Conservation (phyloP, 192 early-diverging fungal genomes). For the Umbelopsis ramanniana region DNA sequence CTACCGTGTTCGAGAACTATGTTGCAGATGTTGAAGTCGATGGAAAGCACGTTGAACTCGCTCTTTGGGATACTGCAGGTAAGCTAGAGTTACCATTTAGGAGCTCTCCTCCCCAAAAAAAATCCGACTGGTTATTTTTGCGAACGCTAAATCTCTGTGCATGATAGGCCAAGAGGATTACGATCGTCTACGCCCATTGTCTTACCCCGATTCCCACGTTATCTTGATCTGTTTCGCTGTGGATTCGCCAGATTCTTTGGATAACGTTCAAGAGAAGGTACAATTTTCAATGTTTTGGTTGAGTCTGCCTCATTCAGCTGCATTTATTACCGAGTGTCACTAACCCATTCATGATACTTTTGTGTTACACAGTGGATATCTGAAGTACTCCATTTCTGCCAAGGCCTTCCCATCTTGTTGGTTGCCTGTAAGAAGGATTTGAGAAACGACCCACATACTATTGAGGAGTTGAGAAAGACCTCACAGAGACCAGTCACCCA, state of each 20-base stretch:
- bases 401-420: slow-evolving; percentile 82
- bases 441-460: slow-evolving; percentile 75
- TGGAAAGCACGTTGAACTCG: slow-evolving; percentile 85
- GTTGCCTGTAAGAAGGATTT: slow-evolving; percentile 93
- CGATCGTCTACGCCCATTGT: slow-evolving; percentile 90
- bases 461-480: slow-evolving; percentile 75
- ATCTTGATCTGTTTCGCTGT: slow-evolving; percentile 94
- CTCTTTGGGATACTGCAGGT: slow-evolving; percentile 94
- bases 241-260: slow-evolving; percentile 79
- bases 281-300: not conserved
- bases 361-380: slow-evolving; percentile 75
- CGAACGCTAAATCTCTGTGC: slow-evolving; percentile 12
- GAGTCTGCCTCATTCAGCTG: slow-evolving; percentile 6
- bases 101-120: not conserved
- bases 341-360: slow-evolving; percentile 24
- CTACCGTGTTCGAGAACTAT: slow-evolving; percentile 96
- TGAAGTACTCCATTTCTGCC: slow-evolving; percentile 86
- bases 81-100: not conserved
- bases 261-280: slow-evolving; percentile 78
- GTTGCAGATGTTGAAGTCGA: slow-evolving; percentile 89
- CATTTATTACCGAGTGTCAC: slow-evolving; percentile 15
- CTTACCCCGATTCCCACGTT: slow-evolving; percentile 91
- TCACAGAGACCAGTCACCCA: slow-evolving; percentile 75
- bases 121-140: not conserved
- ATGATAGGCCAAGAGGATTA: slow-evolving; percentile 89